Base-by-base conservation (phyloP, 192 early-diverging fungal species). In the Coemansia sp. region DNA sequence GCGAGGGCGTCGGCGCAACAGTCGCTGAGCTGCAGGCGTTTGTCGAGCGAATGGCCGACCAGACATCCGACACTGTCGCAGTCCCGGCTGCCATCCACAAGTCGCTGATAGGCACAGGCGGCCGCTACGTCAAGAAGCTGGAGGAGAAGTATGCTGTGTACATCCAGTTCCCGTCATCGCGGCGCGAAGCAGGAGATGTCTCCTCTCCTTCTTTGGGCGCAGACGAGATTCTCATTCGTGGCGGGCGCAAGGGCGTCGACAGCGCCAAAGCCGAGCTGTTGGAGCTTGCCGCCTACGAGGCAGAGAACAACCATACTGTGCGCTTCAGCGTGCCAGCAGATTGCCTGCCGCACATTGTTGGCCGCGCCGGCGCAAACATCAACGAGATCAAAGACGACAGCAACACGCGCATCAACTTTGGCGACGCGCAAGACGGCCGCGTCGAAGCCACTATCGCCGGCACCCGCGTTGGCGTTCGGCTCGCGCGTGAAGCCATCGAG, bases 271-370 rank as follows among this genome's bases (percentile, higher is more conserved):
- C 77, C 35, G 94, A 95, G 77, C 85, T 99, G 43, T 64, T 94
- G 67, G 90, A 93, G 62, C 84, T 93, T 24, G 87, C 92, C 16
- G 92, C 93, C 26, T 88, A 94, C 66, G 94, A 99, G 75, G 81
- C 82, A 44, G 92, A 92, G 68, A 86, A 92, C 78, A 85, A 76
- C 76, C 89, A 90, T 62, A 85, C 84, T 0, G 68, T 84, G 34
- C 88, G 78, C 26, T 90, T 96, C 72, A 66, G 55, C 0, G 81
- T 96, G 35, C 89, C 93, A 6, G 85, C 84, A 18, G 71, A 82
- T 30, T 72, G 73, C 45, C 83, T 95, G 59, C 92, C 91, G 0
- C 87, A 90, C 55, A 83, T 97, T 63, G 89, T 97, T 44, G 95
- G 95, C 16, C 84, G 88, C 12, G 84, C 73, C 2, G 94, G 94